A percentile compares a stretch with the other conserved stretches of the same genome.
phyloP scores from a whole-genome alignment of 148 eudicot species.

The Camellia japonica region DNA sequence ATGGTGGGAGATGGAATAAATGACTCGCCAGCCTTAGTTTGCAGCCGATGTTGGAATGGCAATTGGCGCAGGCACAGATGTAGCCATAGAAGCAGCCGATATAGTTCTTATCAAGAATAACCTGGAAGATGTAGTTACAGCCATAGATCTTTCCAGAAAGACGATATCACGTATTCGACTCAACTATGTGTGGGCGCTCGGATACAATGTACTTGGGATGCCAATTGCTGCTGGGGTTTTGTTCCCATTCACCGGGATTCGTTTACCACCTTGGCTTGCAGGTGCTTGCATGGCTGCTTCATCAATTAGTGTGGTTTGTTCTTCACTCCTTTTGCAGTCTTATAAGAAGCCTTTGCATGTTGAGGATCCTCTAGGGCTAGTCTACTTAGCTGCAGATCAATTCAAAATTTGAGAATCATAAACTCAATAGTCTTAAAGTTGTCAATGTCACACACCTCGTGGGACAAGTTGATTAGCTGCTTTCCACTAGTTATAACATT shows the following conservation, averaged over 20 bases:
- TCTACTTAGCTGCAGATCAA: too few relatives aligned
- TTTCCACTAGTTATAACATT: too few relatives aligned
- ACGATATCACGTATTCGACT: slow-evolving; percentile 77
- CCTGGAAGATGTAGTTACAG: slow-evolving; percentile 90
- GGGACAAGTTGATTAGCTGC: too few relatives aligned
- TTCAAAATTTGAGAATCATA: too few relatives aligned
- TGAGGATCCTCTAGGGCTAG: background rate
- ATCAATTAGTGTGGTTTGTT: slow-evolving; percentile 89
- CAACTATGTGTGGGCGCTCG: slow-evolving; percentile 95
- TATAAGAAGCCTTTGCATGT: slow-evolving; percentile 75
- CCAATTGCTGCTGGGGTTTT: slow-evolving; percentile 87
- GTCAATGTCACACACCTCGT: too few relatives aligned
- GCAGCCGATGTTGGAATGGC: slow-evolving; percentile 99
- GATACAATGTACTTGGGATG: slow-evolving; percentile 88
- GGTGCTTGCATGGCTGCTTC: slow-evolving; percentile 99
- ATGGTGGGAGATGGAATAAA: slow-evolving; percentile 99
- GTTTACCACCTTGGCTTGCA: slow-evolving; percentile 96
- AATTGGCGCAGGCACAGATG: slow-evolving; percentile 94
- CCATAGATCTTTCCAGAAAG: slow-evolving; percentile 81
- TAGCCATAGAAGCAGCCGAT: slow-evolving; percentile 97
- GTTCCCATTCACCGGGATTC: slow-evolving; percentile 82
- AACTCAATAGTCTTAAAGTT: too few relatives aligned
- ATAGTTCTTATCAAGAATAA: slow-evolving; percentile 84
- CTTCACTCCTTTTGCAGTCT: slow-evolving; percentile 85
- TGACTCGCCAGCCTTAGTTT: slow-evolving; percentile 87